Evolutionary conservation across 257 asterid species (phyloP), one percentile per base, ranked within the genome.

Genomic region (Solanum corneliomulleri): DNA sequence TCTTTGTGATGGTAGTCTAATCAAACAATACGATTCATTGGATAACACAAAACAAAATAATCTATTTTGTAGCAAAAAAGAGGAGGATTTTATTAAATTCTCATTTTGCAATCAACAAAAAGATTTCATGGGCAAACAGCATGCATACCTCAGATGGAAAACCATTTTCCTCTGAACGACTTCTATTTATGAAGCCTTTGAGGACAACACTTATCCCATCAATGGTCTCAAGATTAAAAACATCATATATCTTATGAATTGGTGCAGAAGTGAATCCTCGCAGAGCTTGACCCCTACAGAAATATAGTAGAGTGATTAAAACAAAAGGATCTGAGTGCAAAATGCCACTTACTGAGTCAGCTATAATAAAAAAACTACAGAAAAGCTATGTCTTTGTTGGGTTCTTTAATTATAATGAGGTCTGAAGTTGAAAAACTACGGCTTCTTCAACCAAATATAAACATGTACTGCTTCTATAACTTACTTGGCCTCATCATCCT

Each of bases 201-300:
- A 96, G 81, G 68, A 92, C 68, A 69, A 96, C 92, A 56, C 89
- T 90, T 87, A 92, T 89, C 85, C 95, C 98, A 87, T 96, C 99
- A 27, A 88, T 86, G 71, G 97, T 96, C 93, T 94, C 96, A 74
- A 96, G 89, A 68, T 90, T 93, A 87, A 86, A 94, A 7, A 45
- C 87, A 89, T 93, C 95, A 83, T 83, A 81, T 87, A 92, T 91
- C 95, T 89, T 92, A 41, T 88, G 89, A 68, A 96, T 96, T 3
- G 97, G 98, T 2, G 97, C 98, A 87, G 98, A 94, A 81, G 92
- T 88, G 89, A 95, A 95, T 69, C 91, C 90, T 88, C 98, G 93
- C 89, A 72, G 86, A 2, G 83, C 90, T 74, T 86, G 25, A n/a
- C 71, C 45, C 33, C 85, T 81, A 81, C 66, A 89, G 69, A 29